Percentiles rank a stretch among this genome's conserved stretches.
phyloP scores from a whole-genome alignment of 345 rosid genomes.

The Eucalyptus virginea region DNA sequence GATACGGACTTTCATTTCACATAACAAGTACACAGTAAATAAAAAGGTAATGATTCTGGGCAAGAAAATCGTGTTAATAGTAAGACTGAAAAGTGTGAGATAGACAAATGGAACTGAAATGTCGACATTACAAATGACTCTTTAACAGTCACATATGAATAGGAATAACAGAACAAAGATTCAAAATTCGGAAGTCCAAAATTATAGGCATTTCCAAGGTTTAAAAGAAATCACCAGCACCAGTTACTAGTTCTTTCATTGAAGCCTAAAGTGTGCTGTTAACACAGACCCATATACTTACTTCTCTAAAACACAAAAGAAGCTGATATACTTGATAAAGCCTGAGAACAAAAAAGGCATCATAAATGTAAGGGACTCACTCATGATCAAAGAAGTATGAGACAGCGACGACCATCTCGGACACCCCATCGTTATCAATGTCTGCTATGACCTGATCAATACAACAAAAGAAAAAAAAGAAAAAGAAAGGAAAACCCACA shows the following conservation, averaged over 20 bases:
- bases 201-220: not conserved
- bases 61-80: not conserved
- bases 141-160: not conserved
- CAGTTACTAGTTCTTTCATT: not conserved
- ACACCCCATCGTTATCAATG: constrained; percentile 90
- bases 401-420: constrained; percentile 92
- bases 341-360: not conserved
- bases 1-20: not conserved
- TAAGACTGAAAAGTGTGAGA: not conserved
- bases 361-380: constrained; percentile 37
- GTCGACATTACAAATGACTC: not conserved
- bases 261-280: not conserved
- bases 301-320: not conserved
- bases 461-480: not conserved
- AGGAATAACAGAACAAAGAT: not conserved
- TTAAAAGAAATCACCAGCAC: not conserved
- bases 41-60: not conserved
- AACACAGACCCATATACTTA: not conserved
- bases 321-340: not conserved
- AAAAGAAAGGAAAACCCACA: not conserved
- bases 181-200: not conserved
- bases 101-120: not conserved
- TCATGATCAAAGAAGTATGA: constrained; percentile 97
- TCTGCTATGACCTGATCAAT: constrained; percentile 82
- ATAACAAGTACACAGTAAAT: not conserved